Percentiles rank a stretch among this genome's conserved stretches.
phyloP scores from a whole-genome alignment of 2,329 filamentous ascomycete species.

The Metarhizium brunneum region DNA sequence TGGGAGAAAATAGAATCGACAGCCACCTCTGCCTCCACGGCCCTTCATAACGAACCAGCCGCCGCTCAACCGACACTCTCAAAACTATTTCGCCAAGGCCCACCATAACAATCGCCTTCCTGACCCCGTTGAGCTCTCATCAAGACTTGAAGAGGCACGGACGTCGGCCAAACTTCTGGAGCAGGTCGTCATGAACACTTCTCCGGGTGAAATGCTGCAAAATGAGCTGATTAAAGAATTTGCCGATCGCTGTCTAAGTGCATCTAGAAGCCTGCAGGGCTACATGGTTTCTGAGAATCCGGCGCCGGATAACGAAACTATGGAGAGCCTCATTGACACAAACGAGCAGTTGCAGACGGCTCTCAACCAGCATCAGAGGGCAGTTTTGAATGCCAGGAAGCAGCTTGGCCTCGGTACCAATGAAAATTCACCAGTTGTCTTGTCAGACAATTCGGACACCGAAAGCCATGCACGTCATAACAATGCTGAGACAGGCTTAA shows the following conservation, averaged over 20 bases:
- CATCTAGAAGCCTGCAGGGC: slow-evolving; percentile 70
- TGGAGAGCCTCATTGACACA: slow-evolving; percentile 87
- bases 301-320: slow-evolving; percentile 81
- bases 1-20: slow-evolving; percentile 10
- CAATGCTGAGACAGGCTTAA: not conserved
- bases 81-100: slow-evolving; percentile 49
- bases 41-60: slow-evolving; percentile 7
- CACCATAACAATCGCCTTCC: slow-evolving; percentile 47
- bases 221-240: slow-evolving; percentile 95
- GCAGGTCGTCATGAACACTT: slow-evolving; percentile 82
- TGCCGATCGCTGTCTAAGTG: slow-evolving; percentile 71
- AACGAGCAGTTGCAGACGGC: slow-evolving; percentile 84
- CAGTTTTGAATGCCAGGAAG: slow-evolving; percentile 56
- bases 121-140: slow-evolving; percentile 64
- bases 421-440: slow-evolving; percentile 17
- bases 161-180: slow-evolving; percentile 88
- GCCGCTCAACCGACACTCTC: slow-evolving; percentile 27
- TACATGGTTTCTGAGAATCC: slow-evolving; percentile 79
- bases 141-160: slow-evolving; percentile 78
- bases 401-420: slow-evolving; percentile 32
- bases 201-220: slow-evolving; percentile 60
- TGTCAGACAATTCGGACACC: slow-evolving; percentile 18
- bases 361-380: slow-evolving; percentile 75
- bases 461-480: not conserved
- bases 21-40: slow-evolving; percentile 10